Base-by-base conservation (phyloP, 2,329 filamentous ascomycete genomes). In the Coleophoma cylindrospora region DNA sequence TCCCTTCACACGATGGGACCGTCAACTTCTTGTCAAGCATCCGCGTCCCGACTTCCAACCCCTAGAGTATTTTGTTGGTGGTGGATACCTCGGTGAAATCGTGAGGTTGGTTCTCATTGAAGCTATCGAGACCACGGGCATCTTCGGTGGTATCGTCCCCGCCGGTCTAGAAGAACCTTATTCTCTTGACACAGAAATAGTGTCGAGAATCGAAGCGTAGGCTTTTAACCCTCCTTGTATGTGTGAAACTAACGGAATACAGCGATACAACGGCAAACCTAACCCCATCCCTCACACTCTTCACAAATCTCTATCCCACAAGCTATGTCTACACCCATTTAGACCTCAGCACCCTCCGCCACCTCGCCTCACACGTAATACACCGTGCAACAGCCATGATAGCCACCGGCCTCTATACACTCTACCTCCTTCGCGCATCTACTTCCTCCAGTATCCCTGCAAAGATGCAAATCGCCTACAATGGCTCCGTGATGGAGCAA, bases 401-500 rank as follows among this genome's bases (percentile, higher is more conserved):
- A 6, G 82, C 81, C 14, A 73, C 80, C 1, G 77, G 77, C 10
- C 71, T 84, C 3, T 79, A 79, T 59, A 75, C 77, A 2, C 70
- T 86, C 10, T 84, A 81, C 80, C 70, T 77, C 36, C 64, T 84
- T 40, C 75, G 77, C 4, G 68, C 74, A 47, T 74, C 78, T 45
- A 68, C 70, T 17, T 71, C 78, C 48, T 54, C 64, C 34, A 67
- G 71, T 22, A 8, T 37, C 61, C 22, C 76, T 8, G 62, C 64
- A 34, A 68, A 70, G 50, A 83, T 80, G 3, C 75, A 79, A 2
- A 80, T 92, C n/a, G 86, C 86, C 3, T 91, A 86, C 68, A 91
- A 89, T 62, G 88, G 88, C 41, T 87, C 84, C 27, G 86, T 92
- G 45, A 83, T 91, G 47, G 87, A 91, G 67, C 84, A 85, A 59